Percentiles rank a stretch among this genome's conserved stretches.
Conservation (phyloP, 169 alveolate species). For the Babesia bovis region DNA sequence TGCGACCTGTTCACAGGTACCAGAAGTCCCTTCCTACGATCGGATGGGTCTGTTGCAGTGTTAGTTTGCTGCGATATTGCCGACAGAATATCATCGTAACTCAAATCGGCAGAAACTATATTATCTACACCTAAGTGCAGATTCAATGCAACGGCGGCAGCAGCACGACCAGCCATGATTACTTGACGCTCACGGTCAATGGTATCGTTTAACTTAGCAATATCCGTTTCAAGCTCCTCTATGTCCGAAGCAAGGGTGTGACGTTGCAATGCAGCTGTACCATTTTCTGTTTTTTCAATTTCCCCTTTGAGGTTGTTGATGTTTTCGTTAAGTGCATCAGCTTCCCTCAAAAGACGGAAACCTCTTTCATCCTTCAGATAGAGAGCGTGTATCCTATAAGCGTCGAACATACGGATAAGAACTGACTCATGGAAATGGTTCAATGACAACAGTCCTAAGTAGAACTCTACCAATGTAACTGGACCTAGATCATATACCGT, state of each 20-base stretch:
- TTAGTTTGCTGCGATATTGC: conserved; percentile 19
- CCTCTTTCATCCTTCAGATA: conserved; percentile 28
- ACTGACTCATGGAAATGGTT: conserved; percentile 21
- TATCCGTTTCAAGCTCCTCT: conserved; percentile 25
- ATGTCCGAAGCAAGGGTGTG: background rate
- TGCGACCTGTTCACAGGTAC: conserved; percentile 15
- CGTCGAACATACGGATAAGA: conserved; percentile 31
- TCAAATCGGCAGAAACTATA: conserved; percentile 27
- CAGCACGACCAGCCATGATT: conserved; percentile 33
- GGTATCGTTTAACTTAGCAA: conserved; percentile 7
- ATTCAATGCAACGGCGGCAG: conserved; percentile 42
- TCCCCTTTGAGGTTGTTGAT: conserved; percentile 3
- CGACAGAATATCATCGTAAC: conserved; percentile 43
- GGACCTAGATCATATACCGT: conserved; percentile 48
- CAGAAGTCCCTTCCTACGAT: conserved; percentile 5
- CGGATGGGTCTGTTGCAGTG: background rate
- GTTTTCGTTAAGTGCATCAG: conserved; percentile 1
- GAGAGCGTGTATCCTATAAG: conserved; percentile 6
- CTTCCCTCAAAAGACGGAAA: conserved; percentile 20
- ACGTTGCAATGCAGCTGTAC: conserved; percentile 27
- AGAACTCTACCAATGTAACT: conserved; percentile 38
- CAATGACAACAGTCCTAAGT: conserved; percentile 45
- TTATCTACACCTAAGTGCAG: conserved; percentile 62
- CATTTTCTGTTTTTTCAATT: conserved; percentile 6
- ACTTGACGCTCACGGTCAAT: conserved; percentile 23